phyloP scores from a whole-genome alignment of 257 asterid genomes.

The Solanum corneliomulleri region DNA sequence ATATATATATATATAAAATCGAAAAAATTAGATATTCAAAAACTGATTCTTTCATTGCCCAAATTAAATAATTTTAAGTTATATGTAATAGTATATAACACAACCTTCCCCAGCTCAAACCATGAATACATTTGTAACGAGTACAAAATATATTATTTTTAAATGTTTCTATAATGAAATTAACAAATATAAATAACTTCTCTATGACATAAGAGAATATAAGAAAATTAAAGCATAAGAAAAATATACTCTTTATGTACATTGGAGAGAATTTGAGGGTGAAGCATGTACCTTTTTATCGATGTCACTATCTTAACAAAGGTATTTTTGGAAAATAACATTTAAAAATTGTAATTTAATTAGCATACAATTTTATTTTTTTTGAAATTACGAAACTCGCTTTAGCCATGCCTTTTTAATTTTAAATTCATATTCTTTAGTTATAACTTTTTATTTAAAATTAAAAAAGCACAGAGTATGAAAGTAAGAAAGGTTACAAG shows the following conservation, averaged over 20 bases:
- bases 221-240: not conserved
- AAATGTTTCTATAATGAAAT: not conserved
- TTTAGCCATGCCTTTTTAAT: not conserved
- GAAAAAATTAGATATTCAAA: too few species aligned
- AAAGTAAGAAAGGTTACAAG: too few species aligned
- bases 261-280: not conserved
- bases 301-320: not conserved
- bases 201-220: not conserved
- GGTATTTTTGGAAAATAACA: too few species aligned
- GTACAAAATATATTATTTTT: not conserved
- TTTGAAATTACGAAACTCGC: not conserved
- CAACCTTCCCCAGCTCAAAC: not conserved
- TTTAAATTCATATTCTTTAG: not conserved
- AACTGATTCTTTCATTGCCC: not conserved
- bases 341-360: too few species aligned
- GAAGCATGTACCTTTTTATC: not conserved
- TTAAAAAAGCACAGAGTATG: too few species aligned
- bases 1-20: too few species aligned
- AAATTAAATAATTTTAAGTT: not conserved
- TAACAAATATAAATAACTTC: not conserved
- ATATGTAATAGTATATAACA: not conserved
- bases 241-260: not conserved
- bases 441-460: too few species aligned
- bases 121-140: not conserved
- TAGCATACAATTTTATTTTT: too few species aligned